Base-by-base conservation (phyloP, 2,329 filamentous ascomycete species). In the Geoglossum cookeanum region DNA sequence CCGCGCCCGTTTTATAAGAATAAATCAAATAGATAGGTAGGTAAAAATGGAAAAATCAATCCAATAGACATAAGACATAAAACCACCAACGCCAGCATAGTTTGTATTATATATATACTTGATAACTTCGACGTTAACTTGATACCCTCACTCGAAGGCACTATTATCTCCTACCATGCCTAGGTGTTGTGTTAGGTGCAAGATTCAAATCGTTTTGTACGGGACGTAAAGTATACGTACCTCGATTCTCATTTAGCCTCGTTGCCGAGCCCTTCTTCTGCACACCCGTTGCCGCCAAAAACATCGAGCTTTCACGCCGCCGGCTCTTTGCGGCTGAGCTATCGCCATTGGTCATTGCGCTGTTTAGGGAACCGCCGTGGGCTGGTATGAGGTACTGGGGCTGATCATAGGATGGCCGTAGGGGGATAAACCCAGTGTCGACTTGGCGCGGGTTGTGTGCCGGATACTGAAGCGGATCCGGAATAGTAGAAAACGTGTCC, bases 231-330 rank as follows among this genome's bases (percentile, higher is more conserved):
- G 22, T 22, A 22, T 22, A 22, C 22, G 22, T 22, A 53, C 49
- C 49, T 45, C 42, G 42, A 53, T 35, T 37, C 49, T 53, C 49
- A 37, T 53, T 37, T 22, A 53, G n/a, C 33, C 49, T 59, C 27
- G 64, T 56, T 37, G 63, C 53, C 33, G 65, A 62, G 37, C 59
- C 61, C 48, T 64, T 66, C 54, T 65, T 64, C 57, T 69, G 62
- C 42, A 65, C 59, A 42, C 71, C 70, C 71, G 74, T 72, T 44
- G 73, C 69, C 47, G 74, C 69, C 47, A 74, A 37, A n/a, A 53
- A 63, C 63, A 75, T 68, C 17, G 72, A 73, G 61, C 73, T 75
- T 63, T 75, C 73, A 48, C 73, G 67, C 60, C 73, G 68, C 62
- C 73, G 72, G 17, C 70, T 66, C 63, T 74, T 75, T 22, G 65